Evolutionary conservation across 352 stramenopile genomes (phyloP).

Genomic region (Phytophthora multivora): DNA sequence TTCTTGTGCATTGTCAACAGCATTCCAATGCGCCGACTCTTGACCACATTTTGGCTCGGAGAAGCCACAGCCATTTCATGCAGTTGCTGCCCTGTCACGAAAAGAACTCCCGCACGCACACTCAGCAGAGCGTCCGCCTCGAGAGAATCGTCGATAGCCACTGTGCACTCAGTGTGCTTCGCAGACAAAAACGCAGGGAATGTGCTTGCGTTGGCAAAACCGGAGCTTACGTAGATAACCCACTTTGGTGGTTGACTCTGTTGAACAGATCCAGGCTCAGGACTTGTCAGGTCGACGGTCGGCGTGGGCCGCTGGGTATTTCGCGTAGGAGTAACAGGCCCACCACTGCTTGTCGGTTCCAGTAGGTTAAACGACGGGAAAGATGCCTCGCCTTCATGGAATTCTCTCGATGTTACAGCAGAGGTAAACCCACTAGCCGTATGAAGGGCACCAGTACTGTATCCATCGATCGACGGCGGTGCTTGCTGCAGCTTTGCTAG

Average conservation of each 20-base stretch:
- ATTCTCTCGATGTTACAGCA: slow-evolving; percentile 5
- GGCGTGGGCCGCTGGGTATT: neutral
- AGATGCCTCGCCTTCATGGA: slow-evolving; percentile 1
- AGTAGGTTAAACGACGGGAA: slow-evolving; percentile 26
- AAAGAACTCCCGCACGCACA: slow-evolving; percentile 36
- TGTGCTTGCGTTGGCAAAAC: slow-evolving; percentile 29
- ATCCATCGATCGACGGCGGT: neutral
- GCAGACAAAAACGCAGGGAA: slow-evolving; percentile 31
- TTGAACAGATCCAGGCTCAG: slow-evolving; percentile 1
- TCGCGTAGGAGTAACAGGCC: neutral
- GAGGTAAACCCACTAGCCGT: slow-evolving; percentile 2
- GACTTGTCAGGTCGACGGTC: slow-evolving; percentile 22
- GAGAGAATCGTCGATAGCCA: slow-evolving; percentile 47
- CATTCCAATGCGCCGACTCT: slow-evolving; percentile 33
- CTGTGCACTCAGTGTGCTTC: slow-evolving; percentile 17
- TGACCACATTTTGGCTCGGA: slow-evolving; percentile 29
- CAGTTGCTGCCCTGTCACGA: slow-evolving; percentile 30
- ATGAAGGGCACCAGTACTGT: neutral
- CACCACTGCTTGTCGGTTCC: neutral
- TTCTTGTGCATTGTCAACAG: slow-evolving; percentile 58
- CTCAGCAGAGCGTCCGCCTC: slow-evolving; percentile 59
- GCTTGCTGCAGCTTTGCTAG: slow-evolving; percentile 29
- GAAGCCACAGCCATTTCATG: slow-evolving; percentile 19
- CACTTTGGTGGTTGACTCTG: slow-evolving; percentile 16
- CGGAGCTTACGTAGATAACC: slow-evolving; percentile 36